Evolutionary conservation across 495 filamentous ascomycete species (phyloP), one percentile per base, ranked within the genome.

Genomic region (Lophium mytilinum): DNA sequence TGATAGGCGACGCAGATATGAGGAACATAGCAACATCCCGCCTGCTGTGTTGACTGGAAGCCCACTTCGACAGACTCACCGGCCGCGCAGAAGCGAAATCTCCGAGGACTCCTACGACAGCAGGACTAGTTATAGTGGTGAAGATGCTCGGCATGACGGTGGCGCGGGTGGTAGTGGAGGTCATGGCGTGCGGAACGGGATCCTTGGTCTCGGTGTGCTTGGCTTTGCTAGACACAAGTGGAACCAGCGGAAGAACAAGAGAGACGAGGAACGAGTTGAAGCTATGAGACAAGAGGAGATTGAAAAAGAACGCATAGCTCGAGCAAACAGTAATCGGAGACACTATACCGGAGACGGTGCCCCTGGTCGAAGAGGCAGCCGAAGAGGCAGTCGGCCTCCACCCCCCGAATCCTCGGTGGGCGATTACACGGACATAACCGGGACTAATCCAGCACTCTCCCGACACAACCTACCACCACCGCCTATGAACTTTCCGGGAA

Each of bases 151-250:
- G 11, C 69, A 71, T 34, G 63, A 65, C n/a, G 24, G 24, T 6
- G 24, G 24, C 6, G 24, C 24, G 3, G 24, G 3, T 30, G 24
- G 6, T 30, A 30, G 24, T 30, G 65, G 70, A 9, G 75, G 76
- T 17, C 77, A 82, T 69, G 75, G 73, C 3, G 63, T 80, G 4
- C 76, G 78, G 18, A 82, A 90, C 64, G 83, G 83, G 0, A 59
- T 93, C 30, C 80, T 84, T 35, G 82, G 81, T 2, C 72, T 89
- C 5, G 90, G 90, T 10, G 78, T 79, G 8, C 70, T 79, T 74
- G 73, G 86, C 66, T 71, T 88, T 61, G 69, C 80, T 72, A 69
- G 83, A 69, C 86, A 83, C 66, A 76, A 83, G 62, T 82, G 85
- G 63, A 83, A 78, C 37, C 80, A 80, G 46, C 74, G 80, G 10